phyloP scores from a whole-genome alignment of 805 yeast genomes.

The Scheffersomyces stipitis region DNA sequence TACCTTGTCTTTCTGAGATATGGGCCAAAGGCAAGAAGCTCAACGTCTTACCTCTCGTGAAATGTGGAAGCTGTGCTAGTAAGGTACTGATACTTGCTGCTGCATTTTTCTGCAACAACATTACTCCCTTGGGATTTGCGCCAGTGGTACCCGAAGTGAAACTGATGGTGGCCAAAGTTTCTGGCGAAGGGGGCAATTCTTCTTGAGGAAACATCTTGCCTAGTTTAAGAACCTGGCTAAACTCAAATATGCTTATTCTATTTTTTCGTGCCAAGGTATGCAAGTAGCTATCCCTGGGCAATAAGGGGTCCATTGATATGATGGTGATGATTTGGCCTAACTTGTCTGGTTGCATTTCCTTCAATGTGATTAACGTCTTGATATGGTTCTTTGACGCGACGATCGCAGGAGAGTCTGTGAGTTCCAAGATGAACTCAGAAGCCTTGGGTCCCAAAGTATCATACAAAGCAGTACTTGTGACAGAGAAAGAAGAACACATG shows the following conservation, averaged over 20 bases:
- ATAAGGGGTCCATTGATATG: slow-evolving; percentile 54
- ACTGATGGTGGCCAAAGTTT: slow-evolving; percentile 21
- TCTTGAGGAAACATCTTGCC: slow-evolving; percentile 20
- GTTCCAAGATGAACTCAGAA: slow-evolving; percentile 31
- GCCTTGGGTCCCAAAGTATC: slow-evolving; percentile 40
- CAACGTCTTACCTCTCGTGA: slow-evolving; percentile 9
- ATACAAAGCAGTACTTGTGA: slow-evolving; percentile 40
- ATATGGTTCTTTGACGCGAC: slow-evolving; percentile 55
- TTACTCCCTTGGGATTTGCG: slow-evolving; percentile 25
- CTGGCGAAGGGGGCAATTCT: slow-evolving; percentile 15
- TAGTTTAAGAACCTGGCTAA: slow-evolving; percentile 19
- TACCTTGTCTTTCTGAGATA: slow-evolving; percentile 31
- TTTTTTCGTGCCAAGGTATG: slow-evolving; percentile 32
- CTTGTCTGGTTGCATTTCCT: slow-evolving; percentile 28
- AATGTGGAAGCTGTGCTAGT: slow-evolving; percentile 8
- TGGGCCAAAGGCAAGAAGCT: slow-evolving; percentile 39
- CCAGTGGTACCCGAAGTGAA: slow-evolving; percentile 31
- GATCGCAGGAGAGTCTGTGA: slow-evolving; percentile 44
- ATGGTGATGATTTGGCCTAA: slow-evolving; percentile 48
- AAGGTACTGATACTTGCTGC: slow-evolving; percentile 18
- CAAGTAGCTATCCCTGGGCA: slow-evolving; percentile 53
- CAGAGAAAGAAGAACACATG: slow-evolving; percentile 30
- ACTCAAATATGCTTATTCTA: slow-evolving; percentile 18
- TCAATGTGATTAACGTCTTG: slow-evolving; percentile 45
- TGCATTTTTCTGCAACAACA: slow-evolving; percentile 18